Evolutionary conservation across 805 yeast species (phyloP), one percentile per base, ranked within the genome.

Genomic region (Saturnispora bothae): DNA sequence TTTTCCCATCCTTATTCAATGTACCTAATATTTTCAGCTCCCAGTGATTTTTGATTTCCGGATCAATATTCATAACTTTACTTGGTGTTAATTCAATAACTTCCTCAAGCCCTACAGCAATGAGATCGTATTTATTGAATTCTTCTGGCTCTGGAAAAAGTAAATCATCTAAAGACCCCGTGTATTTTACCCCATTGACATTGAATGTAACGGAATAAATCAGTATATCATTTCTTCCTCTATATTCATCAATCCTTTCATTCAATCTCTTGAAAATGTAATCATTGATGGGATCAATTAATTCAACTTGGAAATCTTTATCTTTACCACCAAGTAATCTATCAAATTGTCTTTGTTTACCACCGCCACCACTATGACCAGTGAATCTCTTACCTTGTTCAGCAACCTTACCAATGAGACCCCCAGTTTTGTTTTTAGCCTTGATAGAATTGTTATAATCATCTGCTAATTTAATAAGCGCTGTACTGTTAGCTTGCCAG

Each of bases 61-160:
- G 73, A 51, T 92, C 94, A 1, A 83, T 75, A 29, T 80, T 75
- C 40, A 86, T 69, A 76, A 85, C 84, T 51, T 83, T 82, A 12
- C 89, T 84, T 0, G 92, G 80, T 2, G 78, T 73, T 31, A 92
- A 63, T 51, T 88, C 96, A 10, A 86, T 77, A 25, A 88, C 78
- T 51, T 92, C 98, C 56, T 92, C 95, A 28, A 92, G 64, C 2
- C 96, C 97, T 44, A 92, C 66, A 1, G 79, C 80, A 16, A 83
- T 76, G 2, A 88, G 56, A 50, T 89, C 96, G 39, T 59, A 58
- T 27, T 82, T 73, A 22, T 57, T 43, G 20, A 53, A 51, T n/a
- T 55, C 55, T 4, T 57, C 49, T 10, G 54, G 49, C 31, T 50
- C 48, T 0, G 78, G 77, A 42, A 64, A 72, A 3, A 73, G 31